Base-by-base conservation (phyloP, 148 eudicot genomes). In the Amaranthus palmeri region DNA sequence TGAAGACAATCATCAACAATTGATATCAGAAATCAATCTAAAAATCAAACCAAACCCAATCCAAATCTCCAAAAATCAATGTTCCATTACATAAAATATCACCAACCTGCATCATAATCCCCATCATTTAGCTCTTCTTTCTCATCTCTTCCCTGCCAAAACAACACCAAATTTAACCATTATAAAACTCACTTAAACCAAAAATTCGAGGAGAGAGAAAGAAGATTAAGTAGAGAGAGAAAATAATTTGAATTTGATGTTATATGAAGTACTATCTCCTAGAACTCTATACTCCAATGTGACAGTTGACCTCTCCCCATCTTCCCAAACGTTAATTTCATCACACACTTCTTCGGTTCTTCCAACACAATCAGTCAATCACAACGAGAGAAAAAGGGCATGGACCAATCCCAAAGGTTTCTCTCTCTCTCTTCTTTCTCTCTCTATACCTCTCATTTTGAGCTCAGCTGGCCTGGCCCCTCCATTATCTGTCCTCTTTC, bases 21-120 rank as follows among this genome's bases (percentile, higher is more conserved):
- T 6, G 86, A 87, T 6, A 81, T 82, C 77, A 87, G 92, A 61
- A 73, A 25, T 25, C 36, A 25, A 25, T 25, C 2, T 69, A 46
- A 52, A 71, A 55, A 80, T 53, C 49, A 72, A 68, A 72, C 44
- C 36, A 25, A 45, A 64, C 54, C 64, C 56, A 53, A 45, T 36
- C 56, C 70, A 72, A 62, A 41, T 48, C 10, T 50, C 36, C 61
- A 41, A 41, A 68, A 54, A 13, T 42, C 36, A 4, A 49, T 4
- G 14, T 25, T 10, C 41, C 60, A 67, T 13, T 3, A 42, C 4
- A 59, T 5, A 11, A 55, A 25, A 50, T 14, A 55, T 61, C 71
- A 65, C 80, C n/a, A 45, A 86, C 87, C 97, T 81, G 88, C 77
- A 67, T 65, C 83, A 73, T 80, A 83, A 74, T 79, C 82, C 0